Conservation (phyloP, 345 rosid species). For the Adansonia digitata region DNA sequence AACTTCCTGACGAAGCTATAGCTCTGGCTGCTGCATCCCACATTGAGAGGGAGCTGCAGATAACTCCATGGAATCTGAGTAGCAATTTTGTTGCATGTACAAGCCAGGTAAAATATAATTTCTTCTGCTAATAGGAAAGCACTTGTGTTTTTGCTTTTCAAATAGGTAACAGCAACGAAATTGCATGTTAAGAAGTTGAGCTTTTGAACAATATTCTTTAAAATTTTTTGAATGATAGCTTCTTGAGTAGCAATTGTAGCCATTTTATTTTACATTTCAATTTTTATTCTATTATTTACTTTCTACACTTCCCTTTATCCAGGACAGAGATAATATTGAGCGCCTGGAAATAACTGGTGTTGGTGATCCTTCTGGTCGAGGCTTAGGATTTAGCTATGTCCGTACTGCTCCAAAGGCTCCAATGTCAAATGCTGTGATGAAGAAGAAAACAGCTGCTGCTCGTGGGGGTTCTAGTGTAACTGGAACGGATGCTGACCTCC, state of each 20-base stretch:
- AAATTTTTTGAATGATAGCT: not conserved
- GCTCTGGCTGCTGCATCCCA: constrained; percentile 97
- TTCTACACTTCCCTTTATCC: constrained; percentile 21
- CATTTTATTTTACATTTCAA: not conserved
- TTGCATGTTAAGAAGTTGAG: not conserved
- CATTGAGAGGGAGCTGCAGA: constrained; percentile 92
- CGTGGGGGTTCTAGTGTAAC: constrained; percentile 91
- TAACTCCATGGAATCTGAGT: constrained; percentile 95
- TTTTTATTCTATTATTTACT: not conserved
- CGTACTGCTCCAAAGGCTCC: constrained; percentile 88
- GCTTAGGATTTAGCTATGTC: constrained; percentile 95
- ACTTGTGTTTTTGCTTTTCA: not conserved
- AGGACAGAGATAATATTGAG: constrained; percentile 96
- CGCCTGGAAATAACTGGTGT: constrained; percentile 98
- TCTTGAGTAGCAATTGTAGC: not conserved
- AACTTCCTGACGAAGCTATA: constrained; percentile 91
- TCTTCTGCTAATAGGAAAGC: constrained; percentile 10
- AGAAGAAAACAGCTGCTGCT: constrained; percentile 78
- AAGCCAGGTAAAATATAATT: constrained; percentile 55
- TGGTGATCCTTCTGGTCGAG: constrained; percentile 98
- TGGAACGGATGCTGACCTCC: constrained; percentile 99
- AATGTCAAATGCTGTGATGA: constrained; percentile 61
- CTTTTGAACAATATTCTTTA: not conserved
- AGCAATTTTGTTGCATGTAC: constrained; percentile 92
- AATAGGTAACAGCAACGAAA: not conserved